Evolutionary conservation across 306 rosid species (phyloP).

Genomic region (Lablab purpureus): DNA sequence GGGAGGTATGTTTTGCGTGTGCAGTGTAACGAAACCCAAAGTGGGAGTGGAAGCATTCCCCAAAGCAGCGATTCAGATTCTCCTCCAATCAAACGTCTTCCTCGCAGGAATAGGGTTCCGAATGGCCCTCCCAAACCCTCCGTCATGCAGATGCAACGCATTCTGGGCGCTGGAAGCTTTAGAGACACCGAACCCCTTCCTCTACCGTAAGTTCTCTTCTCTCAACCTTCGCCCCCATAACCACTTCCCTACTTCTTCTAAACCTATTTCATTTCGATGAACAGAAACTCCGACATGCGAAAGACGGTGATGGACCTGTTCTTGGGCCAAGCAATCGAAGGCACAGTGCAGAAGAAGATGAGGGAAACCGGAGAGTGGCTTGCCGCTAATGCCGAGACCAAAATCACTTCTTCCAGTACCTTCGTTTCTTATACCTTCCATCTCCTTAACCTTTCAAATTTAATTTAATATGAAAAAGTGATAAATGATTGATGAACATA

Average conservation of each 20-base stretch:
- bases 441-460: too few relatives aligned
- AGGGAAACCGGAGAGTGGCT: slow-evolving; percentile 86
- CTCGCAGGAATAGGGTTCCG: slow-evolving; percentile 32
- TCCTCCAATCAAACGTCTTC: not conserved
- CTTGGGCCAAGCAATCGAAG: slow-evolving; percentile 61
- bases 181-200: slow-evolving; percentile 65
- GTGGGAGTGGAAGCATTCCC: slow-evolving; percentile 52
- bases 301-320: slow-evolving; percentile 59
- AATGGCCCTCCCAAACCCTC: slow-evolving; percentile 57
- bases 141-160: slow-evolving; percentile 71
- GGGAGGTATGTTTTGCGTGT: slow-evolving; percentile 58
- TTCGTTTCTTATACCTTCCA: too few relatives aligned
- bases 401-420: slow-evolving; percentile 50
- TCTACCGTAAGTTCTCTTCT: slow-evolving; percentile 45
- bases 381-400: slow-evolving; percentile 52
- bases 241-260: too few relatives aligned
- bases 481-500: too few relatives aligned
- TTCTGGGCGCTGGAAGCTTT: slow-evolving; percentile 85
- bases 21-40: slow-evolving; percentile 43
- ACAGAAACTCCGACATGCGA: too few relatives aligned
- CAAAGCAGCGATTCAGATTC: slow-evolving; percentile 36
- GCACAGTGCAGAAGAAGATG: slow-evolving; percentile 69
- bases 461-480: too few relatives aligned
- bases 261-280: too few relatives aligned
- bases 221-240: too few relatives aligned